Conservation (phyloP, 805 yeast genomes). For the Ogataea saltuana region DNA sequence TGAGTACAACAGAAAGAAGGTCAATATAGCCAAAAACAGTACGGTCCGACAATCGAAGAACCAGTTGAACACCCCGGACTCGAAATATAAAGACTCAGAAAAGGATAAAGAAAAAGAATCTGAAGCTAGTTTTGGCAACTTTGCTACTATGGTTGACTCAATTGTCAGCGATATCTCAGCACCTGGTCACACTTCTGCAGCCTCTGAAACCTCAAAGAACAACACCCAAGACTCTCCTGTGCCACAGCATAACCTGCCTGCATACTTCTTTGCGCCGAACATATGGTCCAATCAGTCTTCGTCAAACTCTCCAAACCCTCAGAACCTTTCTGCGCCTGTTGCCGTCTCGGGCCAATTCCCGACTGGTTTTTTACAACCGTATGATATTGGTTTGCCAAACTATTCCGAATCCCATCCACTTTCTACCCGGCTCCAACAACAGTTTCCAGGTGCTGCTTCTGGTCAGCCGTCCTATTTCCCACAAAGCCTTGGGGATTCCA, state of each 20-base stretch:
- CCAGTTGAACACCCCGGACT: too few relatives aligned
- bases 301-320: background rate
- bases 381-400: background rate
- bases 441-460: background rate
- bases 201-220: background rate
- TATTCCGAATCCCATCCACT: too few relatives aligned
- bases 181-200: slow-evolving; percentile 1
- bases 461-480: background rate
- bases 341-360: slow-evolving; percentile 1
- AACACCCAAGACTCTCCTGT: slow-evolving; percentile 5
- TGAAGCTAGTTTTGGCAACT: slow-evolving; percentile 10
- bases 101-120: slow-evolving; percentile 5
- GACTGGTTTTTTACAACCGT: slow-evolving; percentile 4
- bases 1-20: too few relatives aligned
- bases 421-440: background rate
- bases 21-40: too few relatives aligned
- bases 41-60: too few relatives aligned
- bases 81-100: slow-evolving; percentile 4
- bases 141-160: slow-evolving; percentile 34
- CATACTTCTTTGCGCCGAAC: slow-evolving; percentile 13
- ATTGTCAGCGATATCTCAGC: slow-evolving; percentile 29
- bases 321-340: background rate
- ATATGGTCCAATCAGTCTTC: slow-evolving; percentile 16
- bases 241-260: slow-evolving; percentile 4
- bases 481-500: background rate